Evolutionary conservation across 306 rosid species (phyloP), one percentile per base, ranked within the genome.

Genomic region (Citrullus amarus): DNA sequence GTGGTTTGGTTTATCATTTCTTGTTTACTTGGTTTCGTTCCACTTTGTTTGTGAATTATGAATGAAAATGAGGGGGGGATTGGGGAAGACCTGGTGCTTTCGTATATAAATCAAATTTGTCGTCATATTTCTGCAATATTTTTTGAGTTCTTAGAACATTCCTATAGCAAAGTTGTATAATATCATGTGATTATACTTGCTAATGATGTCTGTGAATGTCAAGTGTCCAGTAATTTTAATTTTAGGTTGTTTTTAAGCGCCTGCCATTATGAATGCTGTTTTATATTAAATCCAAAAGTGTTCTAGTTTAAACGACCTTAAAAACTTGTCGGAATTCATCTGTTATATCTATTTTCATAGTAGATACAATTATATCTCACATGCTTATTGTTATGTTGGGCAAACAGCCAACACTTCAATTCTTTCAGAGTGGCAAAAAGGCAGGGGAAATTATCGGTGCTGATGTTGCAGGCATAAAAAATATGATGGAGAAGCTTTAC

Each of bases 391-490:
- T 41, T 44, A 16, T 78, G 39, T 44, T 56, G 38, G 69, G 78
- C 41, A 44, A 53, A 75, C 93, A 93, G 98, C 97, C 96, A 79
- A 91, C 97, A 17, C 84, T 91, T 70, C 89, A 93, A 38, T 89
- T 93, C 91, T 93, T 88, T 80, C 88, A 86, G 75, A 81, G 84
- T 30, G 97, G 97, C 48, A 88, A 82, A 85, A 89, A 83, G 87
- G 90, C 88, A 5, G 93, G 85, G 76, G 93, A 90, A 77, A 81
- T 93, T 58, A 62, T 91, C 18, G 96, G 98, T 32, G 96, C 94
- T 38, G 93, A 93, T 81, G 69, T 77, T 79, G 78, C 74, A 1
- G 85, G 79, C 67, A 79, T 90, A 83, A 93, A 76, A 83, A 13
- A 54, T 77, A 88, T 85, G 54, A 83, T 86, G 74, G 93, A 72